These are phyloP conservation scores for Leptographium galeiforme DNA, from an alignment of 2,329 filamentous ascomycete species.

Conservation along the genomic window DNA sequence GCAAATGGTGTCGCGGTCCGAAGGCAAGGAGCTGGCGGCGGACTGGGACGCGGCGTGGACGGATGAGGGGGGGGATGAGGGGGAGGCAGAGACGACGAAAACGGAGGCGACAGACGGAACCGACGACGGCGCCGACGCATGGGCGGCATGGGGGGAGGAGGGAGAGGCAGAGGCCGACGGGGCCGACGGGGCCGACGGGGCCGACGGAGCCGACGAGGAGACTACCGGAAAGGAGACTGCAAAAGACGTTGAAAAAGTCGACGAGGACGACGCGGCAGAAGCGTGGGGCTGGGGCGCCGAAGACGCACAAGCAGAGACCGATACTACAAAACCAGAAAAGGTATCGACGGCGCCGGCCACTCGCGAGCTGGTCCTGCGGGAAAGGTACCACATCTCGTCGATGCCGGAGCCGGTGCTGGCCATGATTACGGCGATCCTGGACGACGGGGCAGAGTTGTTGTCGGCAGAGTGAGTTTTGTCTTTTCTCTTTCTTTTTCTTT, in stretches of 20 bases:
- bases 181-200: neutral
- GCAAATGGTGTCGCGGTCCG: constrained; percentile 55
- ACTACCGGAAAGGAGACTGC: neutral
- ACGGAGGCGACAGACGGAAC: constrained; percentile 14
- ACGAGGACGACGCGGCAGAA: constrained; percentile 41
- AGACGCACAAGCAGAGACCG: constrained; percentile 5
- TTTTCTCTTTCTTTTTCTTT: too few relatives aligned
- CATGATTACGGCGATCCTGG: constrained; percentile 45
- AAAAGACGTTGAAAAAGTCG: constrained; percentile 8
- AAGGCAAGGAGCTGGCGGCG: constrained; percentile 48
- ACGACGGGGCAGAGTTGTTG: constrained; percentile 49
- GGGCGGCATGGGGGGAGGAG: constrained; percentile 20
- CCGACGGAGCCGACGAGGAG: neutral
- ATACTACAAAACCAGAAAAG: constrained; percentile 3
- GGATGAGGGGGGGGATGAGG: constrained; percentile 42
- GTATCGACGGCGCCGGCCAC: constrained; percentile 14
- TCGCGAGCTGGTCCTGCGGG: constrained; percentile 63
- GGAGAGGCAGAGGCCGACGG: constrained; percentile 4
- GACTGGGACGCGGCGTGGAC: constrained; percentile 78
- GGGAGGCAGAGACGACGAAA: constrained; percentile 11
- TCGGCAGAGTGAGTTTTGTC: too few relatives aligned
- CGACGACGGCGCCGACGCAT: constrained; percentile 23
- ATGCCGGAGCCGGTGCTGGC: constrained; percentile 68
- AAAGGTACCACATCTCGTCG: constrained; percentile 79
- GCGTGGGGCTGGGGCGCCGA: constrained; percentile 73